Conservation (phyloP, 2,329 filamentous ascomycete genomes). For the Phialocephala subalpina region DNA sequence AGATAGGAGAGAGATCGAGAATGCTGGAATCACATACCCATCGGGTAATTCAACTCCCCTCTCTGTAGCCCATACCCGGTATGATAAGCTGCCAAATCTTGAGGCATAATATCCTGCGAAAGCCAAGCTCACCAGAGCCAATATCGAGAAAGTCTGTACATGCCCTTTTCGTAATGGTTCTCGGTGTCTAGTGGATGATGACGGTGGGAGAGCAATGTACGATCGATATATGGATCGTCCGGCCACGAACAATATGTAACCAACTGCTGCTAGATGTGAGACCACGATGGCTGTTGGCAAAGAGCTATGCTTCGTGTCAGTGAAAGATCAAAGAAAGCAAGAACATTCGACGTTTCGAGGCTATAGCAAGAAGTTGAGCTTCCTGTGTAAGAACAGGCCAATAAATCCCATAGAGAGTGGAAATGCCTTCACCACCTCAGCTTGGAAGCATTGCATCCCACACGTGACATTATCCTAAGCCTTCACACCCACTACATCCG, state of each 20-base stretch:
- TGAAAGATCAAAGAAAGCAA: background rate
- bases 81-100: slow-evolving; percentile 55
- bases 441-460: background rate
- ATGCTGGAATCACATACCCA: slow-evolving; percentile 41
- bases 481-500: background rate
- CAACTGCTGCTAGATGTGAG: slow-evolving; percentile 31
- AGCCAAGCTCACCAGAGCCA: slow-evolving; percentile 55
- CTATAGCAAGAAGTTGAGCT: background rate
- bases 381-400: background rate
- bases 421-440: too few relatives aligned
- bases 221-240: slow-evolving; percentile 39
- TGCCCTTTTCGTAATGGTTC: slow-evolving; percentile 40
- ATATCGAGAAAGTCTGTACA: slow-evolving; percentile 49
- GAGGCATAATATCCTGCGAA: slow-evolving; percentile 53
- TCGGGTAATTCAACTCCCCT: slow-evolving; percentile 49
- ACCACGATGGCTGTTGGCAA: slow-evolving; percentile 29
- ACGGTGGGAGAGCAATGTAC: slow-evolving; percentile 44
- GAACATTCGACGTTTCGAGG: background rate
- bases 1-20: background rate
- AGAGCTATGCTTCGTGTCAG: slow-evolving; percentile 20
- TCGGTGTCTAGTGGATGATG: slow-evolving; percentile 47
- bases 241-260: slow-evolving; percentile 34
- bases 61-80: slow-evolving; percentile 57
- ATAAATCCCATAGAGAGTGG: background rate
- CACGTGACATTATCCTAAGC: background rate